Conservation (phyloP, 1,284 basidiomycete species). For the Ceratobasidium papillatum region DNA sequence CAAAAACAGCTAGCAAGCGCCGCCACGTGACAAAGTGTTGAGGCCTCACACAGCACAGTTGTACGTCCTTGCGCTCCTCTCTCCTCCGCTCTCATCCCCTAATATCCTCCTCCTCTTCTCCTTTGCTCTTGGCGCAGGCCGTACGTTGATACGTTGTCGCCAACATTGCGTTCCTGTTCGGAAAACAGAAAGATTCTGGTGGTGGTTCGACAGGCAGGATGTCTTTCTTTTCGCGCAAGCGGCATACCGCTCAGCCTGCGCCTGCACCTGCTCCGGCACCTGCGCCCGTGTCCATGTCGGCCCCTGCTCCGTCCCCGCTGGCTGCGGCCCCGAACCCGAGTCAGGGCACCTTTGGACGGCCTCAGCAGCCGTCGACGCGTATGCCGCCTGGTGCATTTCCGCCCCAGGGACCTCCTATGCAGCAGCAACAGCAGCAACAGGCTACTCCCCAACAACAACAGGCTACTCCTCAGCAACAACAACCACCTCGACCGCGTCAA, state of each 20-base stretch:
- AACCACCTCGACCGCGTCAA: conserved; percentile 53
- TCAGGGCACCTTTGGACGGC: conserved; percentile 32
- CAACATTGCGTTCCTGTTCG: conserved; percentile 64
- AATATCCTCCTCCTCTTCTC: background rate
- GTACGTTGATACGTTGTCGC: background rate
- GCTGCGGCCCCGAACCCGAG: conserved; percentile 65
- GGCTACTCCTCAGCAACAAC: conserved; percentile 12
- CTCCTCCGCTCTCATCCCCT: background rate
- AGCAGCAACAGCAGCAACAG: conserved; percentile 56
- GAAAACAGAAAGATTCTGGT: conserved; percentile 58
- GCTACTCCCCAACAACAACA: background rate
- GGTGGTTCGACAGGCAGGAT: conserved; percentile 66
- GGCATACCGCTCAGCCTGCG: conserved; percentile 59
- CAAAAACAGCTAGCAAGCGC: conserved; percentile 14
- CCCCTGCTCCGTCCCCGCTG: conserved; percentile 58
- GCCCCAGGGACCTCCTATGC: conserved; percentile 46
- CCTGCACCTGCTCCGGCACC: conserved; percentile 54
- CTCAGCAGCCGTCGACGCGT: background rate
- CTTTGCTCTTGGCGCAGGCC: background rate
- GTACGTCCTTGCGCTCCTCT: background rate
- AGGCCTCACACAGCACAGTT: background rate
- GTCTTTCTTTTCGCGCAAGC: conserved; percentile 80
- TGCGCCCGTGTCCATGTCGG: conserved; percentile 68
- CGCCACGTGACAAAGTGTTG: conserved; percentile 26
- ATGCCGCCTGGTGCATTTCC: background rate